Base-by-base conservation (phyloP, 2,329 filamentous ascomycete genomes). In the Pyrenophora teres region DNA sequence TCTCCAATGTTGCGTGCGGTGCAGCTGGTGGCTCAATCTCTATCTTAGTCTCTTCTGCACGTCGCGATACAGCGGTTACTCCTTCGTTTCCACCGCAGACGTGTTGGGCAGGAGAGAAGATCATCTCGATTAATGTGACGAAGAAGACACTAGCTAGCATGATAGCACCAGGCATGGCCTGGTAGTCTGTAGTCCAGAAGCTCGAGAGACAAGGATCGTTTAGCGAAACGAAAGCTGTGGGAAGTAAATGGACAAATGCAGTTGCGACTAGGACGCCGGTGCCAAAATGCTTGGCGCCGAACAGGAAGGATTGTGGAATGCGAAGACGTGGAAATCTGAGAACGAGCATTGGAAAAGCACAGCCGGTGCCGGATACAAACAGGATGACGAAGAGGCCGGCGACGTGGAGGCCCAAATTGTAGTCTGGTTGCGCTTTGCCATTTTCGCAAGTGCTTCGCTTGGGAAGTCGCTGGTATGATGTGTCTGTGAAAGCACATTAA, bases 261-360 rank as follows among this genome's bases (percentile, higher is more conserved):
- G 90, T 94, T 13, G 90, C 89, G 54, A 93, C 86, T 15, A 94
- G 78, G 18, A 94, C 90, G 40, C 90, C 90, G 0, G 90, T 94
- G 57, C 90, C 71, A 37, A 74, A 74, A 62, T 85, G 83, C 58
- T 85, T 84, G 3, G 62, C 66, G 66, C 81, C 83, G 35, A 82
- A 80, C 57, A 85, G 83, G 63, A 86, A 84, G 12, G 79, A 79
- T 39, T 80, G 80, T 10, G 84, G 83, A 27, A 86, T 81, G 10
- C 81, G 82, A 36, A 87, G 73, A n/a, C 77, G 75, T 2, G 84
- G 84, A 56, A 85, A 84, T 30, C 81, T 79, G 49, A 81, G 79
- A 18, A 82, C 82, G 19, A 86, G 76, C 45, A 87, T 77, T 0
- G 84, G 84, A 59, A 86, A 86, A 38, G 82, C 81, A 68, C 83